phyloP scores from a whole-genome alignment of 2,329 filamentous ascomycete genomes.

The Sporothrix brunneoviolacea region DNA sequence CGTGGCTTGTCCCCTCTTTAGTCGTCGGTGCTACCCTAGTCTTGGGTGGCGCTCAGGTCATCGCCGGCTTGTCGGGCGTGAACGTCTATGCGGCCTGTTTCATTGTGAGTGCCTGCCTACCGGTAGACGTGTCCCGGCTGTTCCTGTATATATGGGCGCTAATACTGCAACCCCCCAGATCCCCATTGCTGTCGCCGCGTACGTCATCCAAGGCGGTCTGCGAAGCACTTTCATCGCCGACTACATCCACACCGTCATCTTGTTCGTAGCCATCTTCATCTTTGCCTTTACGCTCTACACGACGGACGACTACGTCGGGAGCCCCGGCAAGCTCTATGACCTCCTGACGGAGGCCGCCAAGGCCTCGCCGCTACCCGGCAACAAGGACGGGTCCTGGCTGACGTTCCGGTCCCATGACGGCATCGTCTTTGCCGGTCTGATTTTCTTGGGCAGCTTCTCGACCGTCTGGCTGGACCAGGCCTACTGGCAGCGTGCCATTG shows the following conservation, averaged over 20 bases:
- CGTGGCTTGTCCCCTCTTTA: background rate
- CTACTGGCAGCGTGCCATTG: conserved; percentile 39
- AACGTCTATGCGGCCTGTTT: conserved; percentile 36
- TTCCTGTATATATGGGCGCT: background rate
- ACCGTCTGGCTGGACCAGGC: conserved; percentile 36
- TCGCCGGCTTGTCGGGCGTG: conserved; percentile 33
- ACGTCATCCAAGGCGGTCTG: conserved; percentile 34
- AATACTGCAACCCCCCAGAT: conserved; percentile 19
- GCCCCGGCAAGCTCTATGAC: conserved; percentile 30
- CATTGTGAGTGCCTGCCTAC: conserved; percentile 18
- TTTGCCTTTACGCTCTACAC: conserved; percentile 31
- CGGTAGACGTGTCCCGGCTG: background rate
- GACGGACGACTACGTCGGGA: conserved; percentile 25
- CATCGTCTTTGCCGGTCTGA: conserved; percentile 31
- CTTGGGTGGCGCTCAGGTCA: conserved; percentile 32
- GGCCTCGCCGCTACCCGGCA: conserved; percentile 27
- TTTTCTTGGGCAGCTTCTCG: conserved; percentile 31
- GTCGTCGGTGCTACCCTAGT: conserved; percentile 34
- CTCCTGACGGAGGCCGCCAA: conserved; percentile 27
- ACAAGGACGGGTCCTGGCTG: conserved; percentile 31
- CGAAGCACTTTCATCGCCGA: conserved; percentile 35
- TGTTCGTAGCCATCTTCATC: conserved; percentile 32
- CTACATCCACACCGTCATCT: conserved; percentile 34
- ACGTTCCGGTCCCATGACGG: conserved; percentile 30
- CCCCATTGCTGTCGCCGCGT: conserved; percentile 31